These are phyloP conservation scores for Kwoniella dejecticola DNA, from an alignment of 768 basidiomycete species.

Conservation along the genomic window DNA sequence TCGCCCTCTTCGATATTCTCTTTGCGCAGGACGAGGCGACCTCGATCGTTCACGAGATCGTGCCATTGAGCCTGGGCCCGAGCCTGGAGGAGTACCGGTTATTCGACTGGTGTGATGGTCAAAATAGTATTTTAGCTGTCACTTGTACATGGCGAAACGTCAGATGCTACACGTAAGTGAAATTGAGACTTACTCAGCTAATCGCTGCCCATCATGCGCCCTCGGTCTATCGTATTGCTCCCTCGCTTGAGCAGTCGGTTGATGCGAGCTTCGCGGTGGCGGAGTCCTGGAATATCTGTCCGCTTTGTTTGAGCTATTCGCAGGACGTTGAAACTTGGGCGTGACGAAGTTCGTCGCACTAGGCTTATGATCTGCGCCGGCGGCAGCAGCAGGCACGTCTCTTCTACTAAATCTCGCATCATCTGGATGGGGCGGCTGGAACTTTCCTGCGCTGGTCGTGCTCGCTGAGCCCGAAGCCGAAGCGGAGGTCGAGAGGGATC, in stretches of 20 bases:
- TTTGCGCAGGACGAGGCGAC: conserved; percentile 4
- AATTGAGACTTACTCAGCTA: conserved; percentile 14
- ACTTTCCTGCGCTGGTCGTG: background rate
- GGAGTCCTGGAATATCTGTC: background rate
- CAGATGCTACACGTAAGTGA: background rate
- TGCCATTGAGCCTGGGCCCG: background rate
- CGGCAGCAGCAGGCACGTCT: background rate
- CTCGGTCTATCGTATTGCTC: background rate
- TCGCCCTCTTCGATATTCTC: background rate
- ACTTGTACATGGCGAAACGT: no score
- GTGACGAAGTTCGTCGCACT: conserved; percentile 6
- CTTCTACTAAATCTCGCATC: conserved; percentile 12
- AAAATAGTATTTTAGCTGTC: no score
- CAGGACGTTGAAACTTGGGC: background rate
- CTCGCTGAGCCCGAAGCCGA: background rate
- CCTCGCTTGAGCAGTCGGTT: background rate
- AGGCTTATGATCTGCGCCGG: background rate
- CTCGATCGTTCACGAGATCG: conserved; percentile 5
- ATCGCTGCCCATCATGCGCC: background rate
- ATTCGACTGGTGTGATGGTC: conserved; percentile 8
- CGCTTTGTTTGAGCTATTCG: no score
- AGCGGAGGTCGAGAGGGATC: background rate
- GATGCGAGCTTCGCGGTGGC: background rate
- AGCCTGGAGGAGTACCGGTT: background rate
- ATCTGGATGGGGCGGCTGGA: conserved; percentile 7